Conservation (phyloP, 164 flowering plant genomes). For the Stephania japonica region DNA sequence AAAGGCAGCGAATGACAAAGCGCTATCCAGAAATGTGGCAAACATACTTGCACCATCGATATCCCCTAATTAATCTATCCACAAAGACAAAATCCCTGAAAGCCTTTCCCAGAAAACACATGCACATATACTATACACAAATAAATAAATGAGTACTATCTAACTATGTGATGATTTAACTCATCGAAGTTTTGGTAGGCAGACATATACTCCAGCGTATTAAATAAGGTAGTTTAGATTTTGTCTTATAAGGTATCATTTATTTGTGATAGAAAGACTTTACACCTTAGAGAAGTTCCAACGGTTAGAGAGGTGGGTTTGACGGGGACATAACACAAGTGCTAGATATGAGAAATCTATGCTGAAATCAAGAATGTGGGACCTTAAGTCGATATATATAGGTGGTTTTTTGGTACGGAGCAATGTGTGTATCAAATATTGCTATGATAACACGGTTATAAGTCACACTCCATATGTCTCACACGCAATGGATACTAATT, state of each 20-base stretch:
- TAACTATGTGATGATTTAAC: neutral
- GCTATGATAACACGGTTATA: too few species aligned
- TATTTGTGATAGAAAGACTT: neutral
- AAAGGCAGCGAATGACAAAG: neutral
- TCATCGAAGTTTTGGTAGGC: neutral
- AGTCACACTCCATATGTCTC: too few species aligned
- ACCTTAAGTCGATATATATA: neutral
- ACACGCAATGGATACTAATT: too few species aligned
- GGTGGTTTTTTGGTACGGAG: too few species aligned
- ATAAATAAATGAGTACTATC: too few species aligned
- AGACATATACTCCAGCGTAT: neutral
- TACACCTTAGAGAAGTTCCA: neutral
- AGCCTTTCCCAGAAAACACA: neutral
- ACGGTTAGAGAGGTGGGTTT: neutral
- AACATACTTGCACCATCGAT: neutral
- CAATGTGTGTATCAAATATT: too few species aligned
- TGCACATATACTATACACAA: neutral
- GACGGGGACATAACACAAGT: slow-evolving; percentile 9
- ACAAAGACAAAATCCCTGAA: neutral
- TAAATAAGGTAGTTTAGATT: neutral
- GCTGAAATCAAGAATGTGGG: slow-evolving; percentile 3
- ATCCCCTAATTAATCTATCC: neutral
- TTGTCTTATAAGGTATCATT: slow-evolving; percentile 3
- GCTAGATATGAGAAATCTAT: slow-evolving; percentile 7
- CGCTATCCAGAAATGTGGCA: neutral